These are phyloP conservation scores for Solanum pinnatisectum DNA, from an alignment of 257 asterid species.

Conservation along the genomic window DNA sequence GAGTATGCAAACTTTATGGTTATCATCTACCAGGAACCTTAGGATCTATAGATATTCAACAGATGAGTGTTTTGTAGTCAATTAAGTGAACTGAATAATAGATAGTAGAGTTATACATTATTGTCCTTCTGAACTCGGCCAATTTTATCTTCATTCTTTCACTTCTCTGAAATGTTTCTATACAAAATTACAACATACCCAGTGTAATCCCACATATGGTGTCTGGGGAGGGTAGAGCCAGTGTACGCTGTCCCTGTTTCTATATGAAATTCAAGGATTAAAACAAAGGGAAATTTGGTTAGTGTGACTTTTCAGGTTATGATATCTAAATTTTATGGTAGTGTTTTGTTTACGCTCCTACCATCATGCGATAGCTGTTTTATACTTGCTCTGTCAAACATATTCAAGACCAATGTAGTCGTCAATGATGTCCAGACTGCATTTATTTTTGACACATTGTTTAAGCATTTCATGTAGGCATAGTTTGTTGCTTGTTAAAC, in stretches of 20 bases:
- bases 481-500: background rate
- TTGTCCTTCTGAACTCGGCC: background rate
- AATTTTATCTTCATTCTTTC: background rate
- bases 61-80: background rate
- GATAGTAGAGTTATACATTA: background rate
- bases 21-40: background rate
- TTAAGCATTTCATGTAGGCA: background rate
- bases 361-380: background rate
- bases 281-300: background rate
- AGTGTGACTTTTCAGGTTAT: background rate
- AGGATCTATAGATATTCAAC: background rate
- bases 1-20: background rate
- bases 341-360: background rate
- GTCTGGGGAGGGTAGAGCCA: background rate
- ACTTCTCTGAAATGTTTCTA: background rate
- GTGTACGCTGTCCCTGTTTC: background rate
- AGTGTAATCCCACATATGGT: background rate
- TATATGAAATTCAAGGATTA: background rate
- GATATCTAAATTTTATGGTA: background rate
- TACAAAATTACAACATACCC: background rate
- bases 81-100: background rate
- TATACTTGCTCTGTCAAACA: background rate
- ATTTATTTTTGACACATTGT: background rate
- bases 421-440: background rate
- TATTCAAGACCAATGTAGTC: background rate